Evolutionary conservation across 805 yeast species (phyloP), one percentile per base, ranked within the genome.

Genomic region (Suhomyces pyralidae): DNA sequence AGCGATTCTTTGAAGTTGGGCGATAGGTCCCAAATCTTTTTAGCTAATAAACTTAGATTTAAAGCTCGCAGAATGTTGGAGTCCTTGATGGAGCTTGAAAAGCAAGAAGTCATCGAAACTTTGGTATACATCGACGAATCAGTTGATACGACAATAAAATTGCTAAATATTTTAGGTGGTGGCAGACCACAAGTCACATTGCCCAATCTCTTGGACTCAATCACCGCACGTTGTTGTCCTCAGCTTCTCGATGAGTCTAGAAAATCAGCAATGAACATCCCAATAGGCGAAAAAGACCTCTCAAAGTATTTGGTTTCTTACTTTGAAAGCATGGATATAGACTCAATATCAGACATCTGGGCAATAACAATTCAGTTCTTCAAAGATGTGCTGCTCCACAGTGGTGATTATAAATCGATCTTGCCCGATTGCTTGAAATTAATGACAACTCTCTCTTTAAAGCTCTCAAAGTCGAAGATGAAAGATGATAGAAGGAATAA

Each of bases 341-440:
- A 90, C 59, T 83, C 89, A 0, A 73, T 90, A 47, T 91, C 87
- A 54, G 98, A 93, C 53, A 79, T 91, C 17, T 93, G 91, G 85
- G 66, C 67, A 8, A 80, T 78, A 20, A 71, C 85, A 32, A 70
- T 81, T 24, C 64, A 66, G 2, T 91, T 88, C 57, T 72, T 89
- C 58, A 84, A 78, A 56, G 90, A 84, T 4, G 79, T 83, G 0
- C 58, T 77, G 28, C 66, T 79, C 2, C 81, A 82, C 57, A 67
- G 78, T 15, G 59, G 71, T 5, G 59, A 70, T 4, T 88, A 81
- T 64, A 78, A 76, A 50, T 65, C 65, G 2, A 62, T 86, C 1
- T 67, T 84, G 40, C 79, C 89, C 2, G 77, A 76, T 36, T 58
- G 86, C 5, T 68, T 92, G 43, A 77, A 74, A 44, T 76, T 87